phyloP scores from a whole-genome alignment of 805 yeast species.

The Danielia oregonensis region DNA sequence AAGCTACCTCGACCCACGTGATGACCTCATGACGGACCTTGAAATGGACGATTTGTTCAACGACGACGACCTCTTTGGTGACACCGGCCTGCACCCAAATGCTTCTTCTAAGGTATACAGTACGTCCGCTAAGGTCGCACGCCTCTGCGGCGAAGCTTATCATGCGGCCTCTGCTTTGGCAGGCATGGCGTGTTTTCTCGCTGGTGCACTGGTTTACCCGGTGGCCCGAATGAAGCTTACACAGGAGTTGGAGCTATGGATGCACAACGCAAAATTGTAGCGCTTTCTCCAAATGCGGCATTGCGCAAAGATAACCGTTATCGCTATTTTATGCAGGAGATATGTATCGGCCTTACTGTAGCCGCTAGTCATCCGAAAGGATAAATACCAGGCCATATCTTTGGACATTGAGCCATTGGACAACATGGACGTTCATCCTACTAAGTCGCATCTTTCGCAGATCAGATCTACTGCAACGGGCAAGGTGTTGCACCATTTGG shows the following conservation, averaged over 20 bases:
- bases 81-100: not conserved
- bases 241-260: slow-evolving; percentile 1
- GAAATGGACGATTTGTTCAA: slow-evolving; percentile 19
- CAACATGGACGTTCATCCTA: too few relatives aligned
- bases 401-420: too few relatives aligned
- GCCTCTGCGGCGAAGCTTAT: not conserved
- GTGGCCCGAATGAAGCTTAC: slow-evolving; percentile 1
- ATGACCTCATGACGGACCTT: slow-evolving; percentile 12
- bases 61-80: slow-evolving; percentile 14
- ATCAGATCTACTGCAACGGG: slow-evolving; percentile 1
- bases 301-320: too few relatives aligned
- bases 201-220: not conserved
- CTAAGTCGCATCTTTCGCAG: not conserved
- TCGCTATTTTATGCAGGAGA: too few relatives aligned
- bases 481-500: slow-evolving; percentile 2
- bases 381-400: too few relatives aligned
- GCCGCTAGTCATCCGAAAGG: too few relatives aligned
- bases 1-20: too few relatives aligned
- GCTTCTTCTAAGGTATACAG: not conserved
- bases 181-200: not conserved
- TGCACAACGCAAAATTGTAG: not conserved
- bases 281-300: too few relatives aligned
- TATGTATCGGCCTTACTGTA: too few relatives aligned
- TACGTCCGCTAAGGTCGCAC: not conserved
- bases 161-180: not conserved